Percentiles rank a stretch among this genome's conserved stretches.
These are phyloP conservation scores for Stylonectria norvegica DNA, from an alignment of 2,329 filamentous ascomycete genomes.

Conservation along the genomic window DNA sequence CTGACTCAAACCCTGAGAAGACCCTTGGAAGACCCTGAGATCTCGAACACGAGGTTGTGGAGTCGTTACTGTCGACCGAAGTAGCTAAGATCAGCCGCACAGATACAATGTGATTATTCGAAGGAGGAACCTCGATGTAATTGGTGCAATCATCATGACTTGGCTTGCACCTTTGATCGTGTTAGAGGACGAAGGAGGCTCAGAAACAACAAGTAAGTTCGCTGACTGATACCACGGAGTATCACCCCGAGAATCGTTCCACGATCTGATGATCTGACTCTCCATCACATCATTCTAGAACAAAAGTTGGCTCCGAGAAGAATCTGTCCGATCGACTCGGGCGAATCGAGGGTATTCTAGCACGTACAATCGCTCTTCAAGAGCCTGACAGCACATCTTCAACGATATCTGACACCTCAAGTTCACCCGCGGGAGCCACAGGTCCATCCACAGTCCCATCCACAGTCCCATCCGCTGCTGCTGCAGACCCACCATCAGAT, in stretches of 20 bases:
- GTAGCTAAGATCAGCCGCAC: conserved; percentile 2
- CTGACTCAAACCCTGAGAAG: no score
- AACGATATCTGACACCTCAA: conserved; percentile 3
- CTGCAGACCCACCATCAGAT: conserved; percentile 2
- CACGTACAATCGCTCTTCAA: conserved; percentile 14
- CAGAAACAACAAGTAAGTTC: neutral
- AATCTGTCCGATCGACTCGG: conserved; percentile 19
- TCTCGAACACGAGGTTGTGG: no score
- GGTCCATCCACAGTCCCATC: no score
- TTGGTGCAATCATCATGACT: conserved; percentile 23
- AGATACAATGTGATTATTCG: conserved; percentile 23
- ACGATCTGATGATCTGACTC: no score
- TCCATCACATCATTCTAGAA: conserved; percentile 4
- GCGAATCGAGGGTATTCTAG: conserved; percentile 20
- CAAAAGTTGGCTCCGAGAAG: conserved; percentile 13
- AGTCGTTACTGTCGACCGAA: no score
- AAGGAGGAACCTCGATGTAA: conserved; percentile 12
- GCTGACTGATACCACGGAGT: no score
- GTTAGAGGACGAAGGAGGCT: conserved; percentile 21
- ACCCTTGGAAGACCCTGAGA: no score
- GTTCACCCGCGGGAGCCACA: no score
- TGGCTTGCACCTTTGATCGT: conserved; percentile 24
- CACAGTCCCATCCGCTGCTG: neutral
- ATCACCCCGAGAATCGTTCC: no score
- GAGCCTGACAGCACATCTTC: conserved; percentile 1